Conservation (phyloP, 148 eudicot genomes). For the Polygonum aviculare region DNA sequence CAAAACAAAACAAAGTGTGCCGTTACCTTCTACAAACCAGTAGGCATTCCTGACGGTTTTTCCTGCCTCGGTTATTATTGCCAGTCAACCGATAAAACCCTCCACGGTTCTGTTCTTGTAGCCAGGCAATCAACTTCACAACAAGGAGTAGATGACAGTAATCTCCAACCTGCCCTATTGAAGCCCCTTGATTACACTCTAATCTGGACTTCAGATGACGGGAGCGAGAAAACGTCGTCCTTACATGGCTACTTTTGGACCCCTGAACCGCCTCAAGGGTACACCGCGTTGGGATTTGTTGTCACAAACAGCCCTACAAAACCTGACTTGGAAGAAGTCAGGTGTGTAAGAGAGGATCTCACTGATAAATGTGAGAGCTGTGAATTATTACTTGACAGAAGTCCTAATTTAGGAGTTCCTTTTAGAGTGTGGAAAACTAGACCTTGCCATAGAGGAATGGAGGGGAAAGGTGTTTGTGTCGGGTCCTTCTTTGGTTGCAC, state of each 20-base stretch:
- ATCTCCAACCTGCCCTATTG: slow-evolving; percentile 37
- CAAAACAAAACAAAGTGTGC: slow-evolving; percentile 33
- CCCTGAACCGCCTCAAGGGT: slow-evolving; percentile 78
- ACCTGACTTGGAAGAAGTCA: slow-evolving; percentile 51
- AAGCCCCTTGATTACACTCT: slow-evolving; percentile 58
- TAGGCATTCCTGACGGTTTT: slow-evolving; percentile 55
- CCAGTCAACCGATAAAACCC: slow-evolving; percentile 43
- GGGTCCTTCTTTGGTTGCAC: slow-evolving; percentile 70
- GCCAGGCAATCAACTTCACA: slow-evolving; percentile 37
- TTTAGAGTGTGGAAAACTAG: slow-evolving; percentile 65
- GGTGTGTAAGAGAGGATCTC: slow-evolving; percentile 75
- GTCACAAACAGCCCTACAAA: slow-evolving; percentile 47
- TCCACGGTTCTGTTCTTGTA: slow-evolving; percentile 58
- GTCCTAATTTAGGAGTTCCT: slow-evolving; percentile 23
- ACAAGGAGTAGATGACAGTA: not conserved
- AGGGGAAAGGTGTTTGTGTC: slow-evolving; percentile 52
- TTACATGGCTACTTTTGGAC: slow-evolving; percentile 63
- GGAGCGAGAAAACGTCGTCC: slow-evolving; percentile 27
- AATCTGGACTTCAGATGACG: slow-evolving; percentile 71
- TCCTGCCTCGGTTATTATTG: slow-evolving; percentile 73
- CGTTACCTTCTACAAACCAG: slow-evolving; percentile 60
- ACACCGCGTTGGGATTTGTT: slow-evolving; percentile 68
- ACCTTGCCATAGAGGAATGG: slow-evolving; percentile 60
- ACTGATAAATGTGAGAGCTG: slow-evolving; percentile 55
- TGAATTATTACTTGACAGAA: slow-evolving; percentile 26